phyloP scores from a whole-genome alignment of 1,284 basidiomycete species.

The Ustilago trichophora region DNA sequence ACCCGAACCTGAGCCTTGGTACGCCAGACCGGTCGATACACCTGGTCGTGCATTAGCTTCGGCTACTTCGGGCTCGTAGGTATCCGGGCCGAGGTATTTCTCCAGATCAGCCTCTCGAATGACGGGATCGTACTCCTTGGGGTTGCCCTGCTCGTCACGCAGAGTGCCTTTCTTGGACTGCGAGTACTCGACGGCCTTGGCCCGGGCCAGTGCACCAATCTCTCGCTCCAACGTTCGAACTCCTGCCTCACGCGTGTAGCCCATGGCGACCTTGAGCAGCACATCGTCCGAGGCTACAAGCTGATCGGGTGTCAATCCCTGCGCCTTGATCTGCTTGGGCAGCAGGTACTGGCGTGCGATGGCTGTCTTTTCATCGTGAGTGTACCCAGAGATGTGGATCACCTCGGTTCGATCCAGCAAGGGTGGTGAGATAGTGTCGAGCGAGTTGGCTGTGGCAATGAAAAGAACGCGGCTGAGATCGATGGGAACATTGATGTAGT shows the following conservation, averaged over 20 bases:
- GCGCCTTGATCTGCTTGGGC: slow-evolving; percentile 82
- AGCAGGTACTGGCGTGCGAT: slow-evolving; percentile 73
- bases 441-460: slow-evolving; percentile 69
- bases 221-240: slow-evolving; percentile 89
- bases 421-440: slow-evolving; percentile 68
- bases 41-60: slow-evolving; percentile 77
- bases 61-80: slow-evolving; percentile 81
- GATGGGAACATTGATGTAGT: slow-evolving; percentile 67
- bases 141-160: slow-evolving; percentile 47
- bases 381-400: slow-evolving; percentile 68
- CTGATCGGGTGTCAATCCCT: slow-evolving; percentile 72
- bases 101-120: slow-evolving; percentile 80
- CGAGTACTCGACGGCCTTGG: slow-evolving; percentile 76
- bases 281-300: slow-evolving; percentile 75
- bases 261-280: slow-evolving; percentile 76
- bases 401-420: slow-evolving; percentile 68
- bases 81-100: slow-evolving; percentile 80
- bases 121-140: slow-evolving; percentile 72
- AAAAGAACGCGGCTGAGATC: slow-evolving; percentile 67
- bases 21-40: slow-evolving; percentile 84
- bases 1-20: slow-evolving; percentile 86
- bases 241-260: slow-evolving; percentile 87
- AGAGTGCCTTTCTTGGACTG: slow-evolving; percentile 72
- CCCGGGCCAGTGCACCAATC: slow-evolving; percentile 83
- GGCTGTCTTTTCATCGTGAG: slow-evolving; percentile 68